Evolutionary conservation across 306 rosid species (phyloP), one percentile per base, ranked within the genome.

Genomic region (Heteromeles arbutifolia): DNA sequence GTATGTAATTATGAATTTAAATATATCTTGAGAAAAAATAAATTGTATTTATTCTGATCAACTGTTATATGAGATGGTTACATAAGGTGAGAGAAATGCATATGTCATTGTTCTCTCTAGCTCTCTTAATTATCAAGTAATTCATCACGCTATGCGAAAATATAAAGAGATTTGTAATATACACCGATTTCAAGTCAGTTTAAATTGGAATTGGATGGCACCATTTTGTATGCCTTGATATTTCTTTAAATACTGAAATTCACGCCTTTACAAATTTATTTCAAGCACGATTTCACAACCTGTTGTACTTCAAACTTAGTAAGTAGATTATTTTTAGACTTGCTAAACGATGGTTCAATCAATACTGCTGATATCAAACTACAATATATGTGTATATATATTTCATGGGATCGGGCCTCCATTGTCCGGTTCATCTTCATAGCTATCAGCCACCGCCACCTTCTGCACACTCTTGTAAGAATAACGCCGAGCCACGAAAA

Each of bases 401-500:
- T n/a, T 65, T 82, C 82, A 92, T 58, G 86, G 90, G 86, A 69
- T 76, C 15, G 83, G 76, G 54, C 52, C 89, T 57, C 34, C 76
- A 19, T 39, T 81, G 44, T 32, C 76, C 4, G 79, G 85, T 62
- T 89, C 88, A 5, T 56, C 77, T 76, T 87, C 87, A 64, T 70
- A 79, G 75, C 86, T 86, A 64, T 86, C 92, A 17, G 82, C 90
- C 26, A 87, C 97, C 1, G 68, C 92, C 32, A 88, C 81, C 73
- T 84, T 89, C 84, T 95, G 96, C 76, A 95, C 97, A 79, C 73
- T 88, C 76, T 95, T 95, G 81, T 95, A 95, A 6, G 91, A 82
- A 73, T 90, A 92, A 52, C 89, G 74, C 17, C 96, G 85, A n/a
- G 99, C 97, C 80, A 92, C 26, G 79, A 88, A 84, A 57, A 88